These are phyloP conservation scores for Guadua angustifolia DNA, from an alignment of 176 grass and related monocot genomes.

Conservation along the genomic window DNA sequence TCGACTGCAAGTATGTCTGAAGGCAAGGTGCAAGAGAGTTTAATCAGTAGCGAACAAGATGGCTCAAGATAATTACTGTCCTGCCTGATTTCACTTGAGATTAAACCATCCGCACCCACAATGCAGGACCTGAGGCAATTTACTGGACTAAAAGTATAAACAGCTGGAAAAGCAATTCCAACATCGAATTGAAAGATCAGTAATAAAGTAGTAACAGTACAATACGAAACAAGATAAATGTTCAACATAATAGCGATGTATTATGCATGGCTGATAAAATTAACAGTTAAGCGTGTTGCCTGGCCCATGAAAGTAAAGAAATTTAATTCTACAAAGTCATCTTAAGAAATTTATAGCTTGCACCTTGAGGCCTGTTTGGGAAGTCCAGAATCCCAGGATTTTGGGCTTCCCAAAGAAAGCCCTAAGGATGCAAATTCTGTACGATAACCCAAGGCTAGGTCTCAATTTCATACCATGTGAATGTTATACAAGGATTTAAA, in stretches of 20 bases:
- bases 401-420: too few species aligned
- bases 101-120: not conserved
- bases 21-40: not conserved
- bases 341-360: not conserved
- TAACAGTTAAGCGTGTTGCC: not conserved
- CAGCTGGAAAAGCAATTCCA: not conserved
- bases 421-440: too few species aligned
- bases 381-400: too few species aligned
- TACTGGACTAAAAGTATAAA: not conserved
- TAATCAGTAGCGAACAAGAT: not conserved
- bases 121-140: not conserved
- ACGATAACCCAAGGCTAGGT: too few species aligned
- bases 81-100: not conserved
- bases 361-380: too few species aligned
- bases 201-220: not conserved
- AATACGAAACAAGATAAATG: not conserved
- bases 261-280: not conserved
- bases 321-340: not conserved
- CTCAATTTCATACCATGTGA: too few species aligned
- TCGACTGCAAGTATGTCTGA: slow-evolving; percentile 87
- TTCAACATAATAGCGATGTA: not conserved
- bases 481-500: not conserved
- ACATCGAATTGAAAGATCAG: not conserved
- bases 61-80: not conserved
- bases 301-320: not conserved